Evolutionary conservation across 2,329 filamentous ascomycete species (phyloP).

Genomic region (Botryotinia convoluta): DNA sequence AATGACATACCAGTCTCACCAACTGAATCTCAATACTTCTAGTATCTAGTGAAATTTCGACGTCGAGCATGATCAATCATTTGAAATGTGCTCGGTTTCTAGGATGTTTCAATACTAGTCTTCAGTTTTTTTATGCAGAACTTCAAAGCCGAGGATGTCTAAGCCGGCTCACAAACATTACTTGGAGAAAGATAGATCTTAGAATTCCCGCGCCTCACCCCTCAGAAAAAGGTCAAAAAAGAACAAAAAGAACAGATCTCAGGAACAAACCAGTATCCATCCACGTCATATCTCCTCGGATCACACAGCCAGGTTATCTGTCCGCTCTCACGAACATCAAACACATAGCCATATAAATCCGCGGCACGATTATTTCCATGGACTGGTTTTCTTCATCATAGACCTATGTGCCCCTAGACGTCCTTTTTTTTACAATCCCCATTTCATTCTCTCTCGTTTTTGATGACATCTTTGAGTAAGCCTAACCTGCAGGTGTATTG

Average conservation of each 20-base stretch:
- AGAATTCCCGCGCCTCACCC: background rate
- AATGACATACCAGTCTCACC: background rate
- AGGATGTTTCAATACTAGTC: background rate
- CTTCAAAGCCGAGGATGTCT: background rate
- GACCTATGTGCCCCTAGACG: background rate
- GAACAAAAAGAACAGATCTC: background rate
- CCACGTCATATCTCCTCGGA: background rate
- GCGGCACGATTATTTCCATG: background rate
- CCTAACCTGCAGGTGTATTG: background rate
- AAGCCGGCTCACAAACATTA: background rate
- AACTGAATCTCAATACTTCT: fast-evolving
- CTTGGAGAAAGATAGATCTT: background rate
- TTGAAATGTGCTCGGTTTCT: background rate
- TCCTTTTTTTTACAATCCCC: background rate
- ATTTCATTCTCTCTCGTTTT: background rate
- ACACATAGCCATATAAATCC: background rate
- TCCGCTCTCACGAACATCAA: background rate
- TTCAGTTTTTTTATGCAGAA: background rate
- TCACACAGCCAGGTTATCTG: background rate
- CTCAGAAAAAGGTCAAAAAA: background rate
- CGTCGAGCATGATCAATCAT: background rate
- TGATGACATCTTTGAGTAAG: background rate
- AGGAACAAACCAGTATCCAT: background rate
- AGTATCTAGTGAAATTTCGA: background rate
- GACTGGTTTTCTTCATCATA: background rate